Conservation (phyloP, 805 yeast species). For the Starmerella khaoyaiensis region DNA sequence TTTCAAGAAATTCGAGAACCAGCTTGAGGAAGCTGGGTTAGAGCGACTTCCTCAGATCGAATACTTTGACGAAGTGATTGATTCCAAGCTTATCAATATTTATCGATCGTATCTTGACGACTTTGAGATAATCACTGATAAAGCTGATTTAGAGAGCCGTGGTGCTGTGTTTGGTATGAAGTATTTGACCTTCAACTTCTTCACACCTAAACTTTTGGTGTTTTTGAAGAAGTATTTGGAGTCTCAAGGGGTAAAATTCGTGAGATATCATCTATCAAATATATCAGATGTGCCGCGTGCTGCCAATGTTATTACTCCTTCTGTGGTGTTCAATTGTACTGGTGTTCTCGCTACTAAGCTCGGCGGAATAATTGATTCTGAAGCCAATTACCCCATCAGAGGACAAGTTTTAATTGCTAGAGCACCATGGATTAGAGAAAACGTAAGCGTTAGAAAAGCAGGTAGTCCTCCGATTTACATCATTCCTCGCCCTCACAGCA, state of each 20-base stretch:
- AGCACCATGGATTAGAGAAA: conserved; percentile 55
- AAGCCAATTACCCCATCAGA: conserved; percentile 51
- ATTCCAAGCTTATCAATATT: conserved; percentile 36
- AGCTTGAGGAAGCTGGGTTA: conserved; percentile 38
- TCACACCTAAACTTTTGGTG: conserved; percentile 49
- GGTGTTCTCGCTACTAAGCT: conserved; percentile 56
- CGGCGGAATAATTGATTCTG: conserved; percentile 51
- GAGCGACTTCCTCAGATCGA: conserved; percentile 46
- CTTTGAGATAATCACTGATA: conserved; percentile 29
- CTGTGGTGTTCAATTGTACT: conserved; percentile 58
- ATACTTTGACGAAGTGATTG: conserved; percentile 41
- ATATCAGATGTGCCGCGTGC: conserved; percentile 38
- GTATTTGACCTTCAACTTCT: conserved; percentile 57
- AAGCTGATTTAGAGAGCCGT: conserved; percentile 32
- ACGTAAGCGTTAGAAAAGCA: conserved; percentile 26
- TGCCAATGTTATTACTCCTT: conserved; percentile 23
- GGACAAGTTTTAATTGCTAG: conserved; percentile 67
- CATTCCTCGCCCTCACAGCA: conserved; percentile 57
- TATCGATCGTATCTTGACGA: conserved; percentile 36
- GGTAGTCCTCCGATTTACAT: conserved; percentile 42
- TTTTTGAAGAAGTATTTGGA: conserved; percentile 36
- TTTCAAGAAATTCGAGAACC: conserved; percentile 34
- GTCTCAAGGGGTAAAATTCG: conserved; percentile 38
- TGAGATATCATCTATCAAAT: conserved; percentile 36
- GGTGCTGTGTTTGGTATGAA: conserved; percentile 44